phyloP scores from a whole-genome alignment of 805 yeast species.

The Ogataea glucozyma region DNA sequence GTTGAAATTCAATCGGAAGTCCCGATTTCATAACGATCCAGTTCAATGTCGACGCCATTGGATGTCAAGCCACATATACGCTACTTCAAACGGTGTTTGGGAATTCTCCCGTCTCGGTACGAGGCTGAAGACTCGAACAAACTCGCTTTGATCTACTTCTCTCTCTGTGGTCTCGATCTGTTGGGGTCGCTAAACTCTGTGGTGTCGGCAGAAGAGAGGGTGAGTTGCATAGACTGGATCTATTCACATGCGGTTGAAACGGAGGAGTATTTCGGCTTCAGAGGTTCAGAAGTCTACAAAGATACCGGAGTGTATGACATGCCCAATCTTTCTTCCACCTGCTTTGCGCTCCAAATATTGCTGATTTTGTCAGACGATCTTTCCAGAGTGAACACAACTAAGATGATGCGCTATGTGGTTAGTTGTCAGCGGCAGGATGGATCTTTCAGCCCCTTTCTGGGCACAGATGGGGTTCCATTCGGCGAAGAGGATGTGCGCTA shows the following conservation, averaged over 20 bases:
- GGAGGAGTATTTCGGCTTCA: constrained; percentile 46
- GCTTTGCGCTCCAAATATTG: constrained; percentile 65
- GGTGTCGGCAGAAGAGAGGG: constrained; percentile 31
- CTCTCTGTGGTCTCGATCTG: constrained; percentile 60
- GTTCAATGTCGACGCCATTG: constrained; percentile 3
- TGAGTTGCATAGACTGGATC: constrained; percentile 43
- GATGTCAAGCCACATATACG: constrained; percentile 28
- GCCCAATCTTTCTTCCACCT: constrained; percentile 72
- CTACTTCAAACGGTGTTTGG: constrained; percentile 34
- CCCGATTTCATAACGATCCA: too few relatives aligned
- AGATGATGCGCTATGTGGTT: constrained; percentile 54
- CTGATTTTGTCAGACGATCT: constrained; percentile 50
- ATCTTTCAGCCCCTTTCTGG: constrained; percentile 51
- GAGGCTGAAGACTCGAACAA: constrained; percentile 70
- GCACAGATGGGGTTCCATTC: constrained; percentile 36
- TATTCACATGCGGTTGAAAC: constrained; percentile 46
- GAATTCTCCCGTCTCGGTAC: constrained; percentile 44
- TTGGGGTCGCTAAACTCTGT: constrained; percentile 34
- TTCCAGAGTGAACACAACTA: constrained; percentile 38
- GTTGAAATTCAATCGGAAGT: too few relatives aligned
- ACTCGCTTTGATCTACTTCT: constrained; percentile 69
- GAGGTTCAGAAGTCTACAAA: constrained; percentile 56
- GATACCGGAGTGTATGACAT: constrained; percentile 46
- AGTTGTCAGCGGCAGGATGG: constrained; percentile 65
- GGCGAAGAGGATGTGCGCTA: constrained; percentile 74